Evolutionary conservation across 352 stramenopile species (phyloP).

Genomic region (Blastocystis sp.): DNA sequence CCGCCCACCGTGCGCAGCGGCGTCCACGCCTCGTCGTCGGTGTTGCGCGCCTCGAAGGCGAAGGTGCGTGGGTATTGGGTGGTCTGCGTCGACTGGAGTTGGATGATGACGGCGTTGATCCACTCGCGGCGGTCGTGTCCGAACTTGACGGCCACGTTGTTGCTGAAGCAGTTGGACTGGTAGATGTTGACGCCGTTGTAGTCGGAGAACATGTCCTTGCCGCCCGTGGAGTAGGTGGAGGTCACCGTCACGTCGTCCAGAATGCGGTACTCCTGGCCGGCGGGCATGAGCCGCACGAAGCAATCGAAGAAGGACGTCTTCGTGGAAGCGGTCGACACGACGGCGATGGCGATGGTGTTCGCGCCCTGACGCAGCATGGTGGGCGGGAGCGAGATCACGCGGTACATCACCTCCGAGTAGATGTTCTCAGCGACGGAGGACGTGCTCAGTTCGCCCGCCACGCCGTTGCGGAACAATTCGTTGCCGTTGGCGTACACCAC

Average conservation of each 20-base stretch:
- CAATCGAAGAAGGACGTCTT: constrained; percentile 2
- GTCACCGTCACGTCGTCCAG: neutral
- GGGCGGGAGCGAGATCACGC: constrained; percentile 8
- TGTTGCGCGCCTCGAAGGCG: constrained; percentile 11
- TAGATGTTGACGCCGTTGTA: neutral
- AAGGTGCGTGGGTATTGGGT: neutral
- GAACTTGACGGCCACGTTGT: constrained; percentile 4
- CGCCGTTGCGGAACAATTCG: constrained; percentile 54
- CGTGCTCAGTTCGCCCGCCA: constrained; percentile 26
- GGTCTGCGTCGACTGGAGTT: neutral
- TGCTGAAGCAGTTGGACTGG: neutral
- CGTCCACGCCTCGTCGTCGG: neutral
- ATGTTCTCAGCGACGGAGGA: constrained; percentile 3
- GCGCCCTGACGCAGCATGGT: neutral
- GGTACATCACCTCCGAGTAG: constrained; percentile 23
- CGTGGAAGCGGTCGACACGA: neutral
- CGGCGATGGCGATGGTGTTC: constrained; percentile 22
- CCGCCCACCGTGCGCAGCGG: neutral
- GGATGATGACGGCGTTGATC: constrained; percentile 41
- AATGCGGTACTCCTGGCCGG: neutral
- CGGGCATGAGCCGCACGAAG: neutral
- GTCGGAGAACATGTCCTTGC: neutral
- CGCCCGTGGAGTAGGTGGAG: neutral
- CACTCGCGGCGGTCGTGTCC: constrained; percentile 50
- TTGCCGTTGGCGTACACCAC: constrained; percentile 38